Evolutionary conservation across 2,329 filamentous ascomycete species (phyloP), one percentile per base, ranked within the genome.

Genomic region (Aaosphaeria arxii): DNA sequence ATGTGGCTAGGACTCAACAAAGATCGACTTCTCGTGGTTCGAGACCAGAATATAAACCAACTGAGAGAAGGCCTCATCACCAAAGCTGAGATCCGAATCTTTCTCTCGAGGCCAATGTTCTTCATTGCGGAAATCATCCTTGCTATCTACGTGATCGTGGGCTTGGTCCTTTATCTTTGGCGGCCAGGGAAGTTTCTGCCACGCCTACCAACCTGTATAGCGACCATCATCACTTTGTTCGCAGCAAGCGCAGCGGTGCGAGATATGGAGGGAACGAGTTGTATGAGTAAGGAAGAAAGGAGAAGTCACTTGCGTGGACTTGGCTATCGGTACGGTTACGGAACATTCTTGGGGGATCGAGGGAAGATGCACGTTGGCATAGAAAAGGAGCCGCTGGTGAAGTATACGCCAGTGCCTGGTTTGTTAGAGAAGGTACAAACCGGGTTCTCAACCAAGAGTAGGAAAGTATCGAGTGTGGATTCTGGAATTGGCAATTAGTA

Each of bases 171-270:
- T 4, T 84, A 82, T 46, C 9, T 61, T 0, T 53, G 64, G 0
- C 54, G 74, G 0, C 71, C 77, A 0, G 68, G 67, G 1, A 65
- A 67, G 3, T 74, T 77, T 17, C 64, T 84, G 0, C 74, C 79
- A 0, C 66, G 77, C 0, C 65, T 84, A 60, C 82, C 81, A 0
- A 79, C 77, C 0, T 77, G 71, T 0, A 66, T 83, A 0, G 81
- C 72, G 0, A 74, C 77, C 0, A 51, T 77, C 0, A 59, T 83
- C 0, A 71, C 75, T 0, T 76, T 76, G 36, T 69, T 80, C 2
- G 75, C 77, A 0, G 74, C 77, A 0, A 81, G 79, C 46, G 55
- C 69, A 0, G 69, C 75, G 0, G 54, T 78, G 0, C 47, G 64
- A 11, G 75, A 77, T 30, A 57, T 72, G 49, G 40, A 41, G 4